Base-by-base conservation (phyloP, 257 asterid genomes). In the Asclepias syriaca region DNA sequence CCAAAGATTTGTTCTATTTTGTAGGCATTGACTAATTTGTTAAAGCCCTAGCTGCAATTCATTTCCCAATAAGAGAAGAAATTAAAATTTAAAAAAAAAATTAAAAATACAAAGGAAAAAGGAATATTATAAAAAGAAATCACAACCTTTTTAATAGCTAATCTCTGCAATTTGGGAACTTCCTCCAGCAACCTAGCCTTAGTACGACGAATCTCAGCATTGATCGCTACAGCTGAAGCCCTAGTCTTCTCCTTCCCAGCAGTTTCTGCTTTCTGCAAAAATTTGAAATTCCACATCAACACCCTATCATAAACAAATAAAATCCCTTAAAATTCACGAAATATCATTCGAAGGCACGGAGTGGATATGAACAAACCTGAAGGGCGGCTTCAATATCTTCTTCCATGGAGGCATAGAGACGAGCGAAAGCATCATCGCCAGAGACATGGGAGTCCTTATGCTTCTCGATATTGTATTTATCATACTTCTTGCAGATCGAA, bases 361-460 rank as follows among this genome's bases (percentile, higher is more conserved):
- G 53, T 6, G 1, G 12, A 1, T 12, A 68, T 5, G 7, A 2
- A 48, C 2, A 27, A 53, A 95, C 99, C 96, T 90, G 90, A 56
- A 95, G 93, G 58, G 91, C 87, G n/a, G 96, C 75, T 75, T 90
- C 97, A 70, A 95, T 95, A 74, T 95, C 99, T 14, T 89, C 81
- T 70, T 95, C 94, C 6, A 95, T 83, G 56, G 96, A 80, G 45
- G 88, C 68, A 81, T 88, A 95, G 68, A 95, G 97, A 66, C 97
- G 93, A 76, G 90, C 96, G 71, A 95, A 95, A 19, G 99, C 96
- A 72, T 92, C 98, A 78, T 88, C 98, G 79, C 99, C 99, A 82
- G 98, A 34, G 84, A 92, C n/a, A 71, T 89, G 87, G 82, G 96
- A 69, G 56, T 88, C 95, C 77, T 95, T 90, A 68, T 75, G 89